A percentile compares a stretch with the other conserved stretches of the same genome.
Conservation (phyloP, 192 early-diverging fungal species). For the Backusella macrospora region DNA sequence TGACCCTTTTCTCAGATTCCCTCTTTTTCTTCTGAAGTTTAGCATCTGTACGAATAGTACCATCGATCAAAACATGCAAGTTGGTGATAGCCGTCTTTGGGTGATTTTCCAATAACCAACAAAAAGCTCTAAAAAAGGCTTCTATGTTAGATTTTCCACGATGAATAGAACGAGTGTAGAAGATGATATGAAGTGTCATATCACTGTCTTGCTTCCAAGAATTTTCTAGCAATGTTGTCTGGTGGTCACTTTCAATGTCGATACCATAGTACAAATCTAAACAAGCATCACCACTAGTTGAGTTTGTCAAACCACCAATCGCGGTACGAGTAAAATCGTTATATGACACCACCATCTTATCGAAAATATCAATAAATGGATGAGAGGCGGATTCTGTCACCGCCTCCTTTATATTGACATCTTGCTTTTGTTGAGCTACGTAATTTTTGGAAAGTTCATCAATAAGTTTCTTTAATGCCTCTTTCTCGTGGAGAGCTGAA, state of each 20-base stretch:
- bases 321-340: conserved; percentile 29
- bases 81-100: conserved; percentile 42
- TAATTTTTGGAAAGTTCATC: neutral
- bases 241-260: neutral
- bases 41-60: conserved; percentile 13
- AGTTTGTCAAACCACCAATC: conserved; percentile 38
- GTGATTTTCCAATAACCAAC: conserved; percentile 42
- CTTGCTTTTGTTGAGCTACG: neutral
- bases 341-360: neutral
- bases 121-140: conserved; percentile 35
- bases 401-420: neutral
- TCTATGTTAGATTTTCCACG: conserved; percentile 41
- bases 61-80: conserved; percentile 37
- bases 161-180: conserved; percentile 42
- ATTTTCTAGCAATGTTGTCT: neutral
- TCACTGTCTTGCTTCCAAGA: conserved; percentile 34
- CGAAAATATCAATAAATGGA: conserved; percentile 17
- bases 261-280: conserved; percentile 44
- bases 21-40: neutral
- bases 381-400: neutral
- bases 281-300: conserved; percentile 30
- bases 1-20: neutral
- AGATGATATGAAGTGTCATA: conserved; percentile 40
- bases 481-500: conserved; percentile 22
- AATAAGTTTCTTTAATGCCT: conserved; percentile 5